These are phyloP conservation scores for Pulveroboletus sp. DNA, from an alignment of 768 basidiomycete species.

Conservation along the genomic window DNA sequence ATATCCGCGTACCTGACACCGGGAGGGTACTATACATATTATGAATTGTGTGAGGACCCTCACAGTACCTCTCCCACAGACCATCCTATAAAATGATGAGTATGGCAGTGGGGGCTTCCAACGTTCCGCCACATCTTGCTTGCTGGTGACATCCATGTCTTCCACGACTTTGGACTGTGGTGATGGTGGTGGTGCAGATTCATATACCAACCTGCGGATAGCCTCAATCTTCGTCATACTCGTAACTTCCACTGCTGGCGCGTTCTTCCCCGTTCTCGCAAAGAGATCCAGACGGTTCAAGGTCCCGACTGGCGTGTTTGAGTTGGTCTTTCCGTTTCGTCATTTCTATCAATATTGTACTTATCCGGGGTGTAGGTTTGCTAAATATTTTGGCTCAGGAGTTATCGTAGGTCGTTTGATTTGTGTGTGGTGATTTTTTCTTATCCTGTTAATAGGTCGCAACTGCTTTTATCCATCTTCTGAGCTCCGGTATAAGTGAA, in stretches of 20 bases:
- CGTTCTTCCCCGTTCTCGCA: constrained; percentile 71
- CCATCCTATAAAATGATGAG: not conserved
- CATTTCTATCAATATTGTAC: not conserved
- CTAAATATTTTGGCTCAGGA: constrained; percentile 89
- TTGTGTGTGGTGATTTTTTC: not conserved
- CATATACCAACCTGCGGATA: constrained; percentile 54
- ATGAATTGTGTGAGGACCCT: constrained; percentile 20
- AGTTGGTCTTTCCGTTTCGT: constrained; percentile 46
- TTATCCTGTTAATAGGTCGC: constrained; percentile 59
- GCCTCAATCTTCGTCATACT: constrained; percentile 77
- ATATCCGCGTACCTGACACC: constrained; percentile 8
- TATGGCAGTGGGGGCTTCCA: not conserved
- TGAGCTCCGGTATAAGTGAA: constrained; percentile 71
- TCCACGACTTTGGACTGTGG: constrained; percentile 38
- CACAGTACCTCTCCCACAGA: constrained; percentile 21
- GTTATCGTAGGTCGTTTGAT: constrained; percentile 61
- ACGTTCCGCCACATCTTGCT: not conserved
- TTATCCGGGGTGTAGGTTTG: constrained; percentile 49
- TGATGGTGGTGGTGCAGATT: constrained; percentile 48
- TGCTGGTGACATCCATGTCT: constrained; percentile 19
- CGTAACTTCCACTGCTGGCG: constrained; percentile 53
- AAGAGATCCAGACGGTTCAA: constrained; percentile 47
- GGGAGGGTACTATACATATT: constrained; percentile 18
- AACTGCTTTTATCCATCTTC: constrained; percentile 84
- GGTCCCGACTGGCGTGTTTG: constrained; percentile 45